Evolutionary conservation across 2,329 filamentous ascomycete genomes (phyloP).

Genomic region (Cercospora canescens): DNA sequence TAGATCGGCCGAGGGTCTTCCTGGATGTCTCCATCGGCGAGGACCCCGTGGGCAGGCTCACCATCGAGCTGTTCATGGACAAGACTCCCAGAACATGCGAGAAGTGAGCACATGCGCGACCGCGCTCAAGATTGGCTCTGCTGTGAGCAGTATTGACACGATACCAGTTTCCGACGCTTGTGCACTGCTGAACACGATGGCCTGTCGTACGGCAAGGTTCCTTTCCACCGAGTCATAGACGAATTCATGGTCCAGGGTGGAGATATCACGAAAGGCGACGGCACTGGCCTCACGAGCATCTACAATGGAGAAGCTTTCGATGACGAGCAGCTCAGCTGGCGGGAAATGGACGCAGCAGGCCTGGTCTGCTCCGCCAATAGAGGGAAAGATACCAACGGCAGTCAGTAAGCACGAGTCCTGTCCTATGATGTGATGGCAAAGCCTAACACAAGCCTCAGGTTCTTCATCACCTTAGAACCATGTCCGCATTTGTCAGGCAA

Average conservation of each 20-base stretch:
- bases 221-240: constrained; percentile 45
- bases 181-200: constrained; percentile 42
- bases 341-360: constrained; percentile 41
- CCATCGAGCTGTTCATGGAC: constrained; percentile 49
- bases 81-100: constrained; percentile 48
- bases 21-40: constrained; percentile 44
- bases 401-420: constrained; percentile 33
- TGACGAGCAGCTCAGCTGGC: constrained; percentile 45
- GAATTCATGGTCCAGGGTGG: constrained; percentile 49
- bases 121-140: not conserved
- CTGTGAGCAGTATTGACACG: constrained; percentile 18
- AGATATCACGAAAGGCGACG: constrained; percentile 43
- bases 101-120: constrained; percentile 38
- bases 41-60: constrained; percentile 44
- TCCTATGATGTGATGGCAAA: not conserved
- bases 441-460: constrained; percentile 29
- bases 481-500: constrained; percentile 43
- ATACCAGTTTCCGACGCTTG: constrained; percentile 45
- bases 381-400: constrained; percentile 43
- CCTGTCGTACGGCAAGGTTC: constrained; percentile 40
- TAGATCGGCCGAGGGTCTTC: constrained; percentile 41
- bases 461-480: constrained; percentile 45
- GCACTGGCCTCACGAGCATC: constrained; percentile 43
- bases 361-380: constrained; percentile 45
- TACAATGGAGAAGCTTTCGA: constrained; percentile 41